Base-by-base conservation (phyloP, 1,139 yeast species). In the Debaryomyces subglobosus region DNA sequence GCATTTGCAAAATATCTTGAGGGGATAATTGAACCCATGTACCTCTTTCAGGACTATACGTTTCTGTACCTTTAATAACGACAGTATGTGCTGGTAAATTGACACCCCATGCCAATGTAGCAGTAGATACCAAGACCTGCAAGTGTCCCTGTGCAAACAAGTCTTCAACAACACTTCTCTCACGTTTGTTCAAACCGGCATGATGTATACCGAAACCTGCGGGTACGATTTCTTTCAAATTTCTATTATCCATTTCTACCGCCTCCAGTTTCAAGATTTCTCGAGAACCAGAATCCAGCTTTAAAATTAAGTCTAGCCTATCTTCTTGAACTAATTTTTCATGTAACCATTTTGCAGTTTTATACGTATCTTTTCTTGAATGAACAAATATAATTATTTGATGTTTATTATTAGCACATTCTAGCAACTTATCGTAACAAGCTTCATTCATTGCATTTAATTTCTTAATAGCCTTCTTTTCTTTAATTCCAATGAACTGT, bases 21-120 rank as follows among this genome's bases (percentile, higher is more conserved):
- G 97, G 96, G 0, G 96, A 86, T 10, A 94, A 70, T 58, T 89
- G 96, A 2, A 84, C 83, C 97, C 97, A 92, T 1, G 81, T 70
- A 45, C 98, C 97, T 53, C 81, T 81, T 57, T 88, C 95, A 0
- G 99, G 97, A 2, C 95, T 87, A 61, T 94, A 95, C 0, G 94
- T 85, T 59, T 91, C 96, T 0, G 99, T 94, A 0, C 98, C 99
- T 61, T 94, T 92, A 52, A 94, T 89, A 25, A 94, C 85, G 25
- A 94, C 99, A 0, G 97, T 90, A 58, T 94, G 97, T 0, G 98
- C 98, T 1, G 99, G 99, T 49, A 94, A 77, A 63, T 94, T 94
- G 34, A 94, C 98, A 77, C 99, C 99, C 99, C 98, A 94, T 0
- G 99, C 98, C 54, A 94, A 79, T 0, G 99, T 94, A 0, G 98